phyloP scores from a whole-genome alignment of 257 asterid species.

The Solanum medicagineum region DNA sequence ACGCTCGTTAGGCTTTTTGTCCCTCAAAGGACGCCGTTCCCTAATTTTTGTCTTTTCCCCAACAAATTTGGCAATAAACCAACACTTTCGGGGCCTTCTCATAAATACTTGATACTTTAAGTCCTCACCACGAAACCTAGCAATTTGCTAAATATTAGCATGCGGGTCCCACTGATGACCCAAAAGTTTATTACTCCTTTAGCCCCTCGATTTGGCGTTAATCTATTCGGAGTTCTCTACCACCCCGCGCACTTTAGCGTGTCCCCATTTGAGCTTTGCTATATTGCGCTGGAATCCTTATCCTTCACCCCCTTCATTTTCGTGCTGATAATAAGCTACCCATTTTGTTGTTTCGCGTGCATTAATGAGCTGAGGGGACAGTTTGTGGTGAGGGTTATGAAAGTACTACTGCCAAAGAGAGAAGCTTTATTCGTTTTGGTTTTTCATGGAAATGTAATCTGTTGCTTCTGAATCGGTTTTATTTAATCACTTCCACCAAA shows the following conservation, averaged over 20 bases:
- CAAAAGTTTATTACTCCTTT: neutral
- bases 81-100: neutral
- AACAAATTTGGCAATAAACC: neutral
- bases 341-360: neutral
- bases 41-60: neutral
- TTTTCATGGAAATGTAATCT: neutral
- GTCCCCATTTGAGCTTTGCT: neutral
- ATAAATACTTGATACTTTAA: neutral
- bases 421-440: neutral
- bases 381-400: neutral
- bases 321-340: neutral
- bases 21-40: neutral
- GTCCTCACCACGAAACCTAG: neutral
- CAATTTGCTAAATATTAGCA: neutral
- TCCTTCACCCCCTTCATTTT: conserved; percentile 1
- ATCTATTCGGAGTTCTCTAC: neutral
- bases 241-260: neutral
- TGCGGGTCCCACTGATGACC: neutral
- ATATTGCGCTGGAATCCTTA: neutral
- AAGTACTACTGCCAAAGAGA: neutral
- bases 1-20: neutral
- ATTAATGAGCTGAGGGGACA: neutral
- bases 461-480: neutral
- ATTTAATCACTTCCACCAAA: neutral
- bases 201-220: conserved; percentile 5